Conservation (phyloP, 345 rosid species). For the Eucalyptus sideroxylon region DNA sequence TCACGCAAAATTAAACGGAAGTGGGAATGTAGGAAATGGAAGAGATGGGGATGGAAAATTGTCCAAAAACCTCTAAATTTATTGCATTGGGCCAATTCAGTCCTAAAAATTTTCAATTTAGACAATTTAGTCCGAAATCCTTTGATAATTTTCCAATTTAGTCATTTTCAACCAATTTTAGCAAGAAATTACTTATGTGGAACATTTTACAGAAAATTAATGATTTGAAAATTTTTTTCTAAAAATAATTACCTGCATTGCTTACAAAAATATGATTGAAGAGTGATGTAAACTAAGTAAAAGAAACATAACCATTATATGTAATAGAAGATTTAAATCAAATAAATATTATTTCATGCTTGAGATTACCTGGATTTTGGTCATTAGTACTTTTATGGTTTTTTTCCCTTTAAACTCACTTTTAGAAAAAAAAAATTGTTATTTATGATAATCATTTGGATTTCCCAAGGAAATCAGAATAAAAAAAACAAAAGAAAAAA, state of each 20-base stretch:
- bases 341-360: neutral
- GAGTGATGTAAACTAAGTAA: neutral
- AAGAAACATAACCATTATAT: neutral
- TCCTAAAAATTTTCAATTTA: no score
- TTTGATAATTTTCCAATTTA: neutral
- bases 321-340: neutral
- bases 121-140: neutral
- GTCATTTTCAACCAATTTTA: neutral
- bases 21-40: neutral
- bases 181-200: no score
- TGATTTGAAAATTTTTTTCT: no score
- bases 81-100: neutral
- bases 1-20: neutral
- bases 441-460: neutral
- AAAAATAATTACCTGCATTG: neutral
- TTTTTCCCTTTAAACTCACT: neutral
- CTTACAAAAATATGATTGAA: neutral
- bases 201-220: no score
- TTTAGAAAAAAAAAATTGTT: neutral
- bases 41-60: neutral
- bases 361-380: neutral
- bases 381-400: neutral
- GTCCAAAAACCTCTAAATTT: neutral
- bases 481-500: accelerated
- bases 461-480: neutral